phyloP scores from a whole-genome alignment of 2,329 filamentous ascomycete species.

The Monosporascus ibericus region DNA sequence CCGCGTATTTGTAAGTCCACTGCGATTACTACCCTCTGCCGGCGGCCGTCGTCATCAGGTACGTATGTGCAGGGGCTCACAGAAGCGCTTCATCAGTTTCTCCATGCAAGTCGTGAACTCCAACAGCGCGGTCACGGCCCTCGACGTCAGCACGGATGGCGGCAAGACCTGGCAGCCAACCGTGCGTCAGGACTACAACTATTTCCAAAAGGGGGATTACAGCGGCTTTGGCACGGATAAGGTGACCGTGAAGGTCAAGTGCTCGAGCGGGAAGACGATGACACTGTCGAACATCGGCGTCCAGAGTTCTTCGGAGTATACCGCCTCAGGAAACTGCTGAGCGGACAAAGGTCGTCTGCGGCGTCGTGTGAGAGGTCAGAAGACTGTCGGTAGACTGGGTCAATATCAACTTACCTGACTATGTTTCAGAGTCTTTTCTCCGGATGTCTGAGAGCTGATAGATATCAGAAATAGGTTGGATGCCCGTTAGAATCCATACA shows the following conservation, averaged over 20 bases:
- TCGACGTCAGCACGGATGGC: conserved; percentile 57
- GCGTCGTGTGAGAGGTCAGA: no score
- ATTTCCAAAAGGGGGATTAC: conserved; percentile 46
- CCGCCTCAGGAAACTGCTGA: background rate
- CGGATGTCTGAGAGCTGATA: no score
- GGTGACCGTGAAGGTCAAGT: conserved; percentile 52
- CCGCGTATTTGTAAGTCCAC: conserved; percentile 31
- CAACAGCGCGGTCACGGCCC: conserved; percentile 46
- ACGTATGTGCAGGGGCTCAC: background rate
- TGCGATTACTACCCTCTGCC: conserved; percentile 12
- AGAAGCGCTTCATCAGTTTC: conserved; percentile 14
- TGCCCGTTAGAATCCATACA: no score
- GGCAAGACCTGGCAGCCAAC: conserved; percentile 54
- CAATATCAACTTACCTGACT: no score
- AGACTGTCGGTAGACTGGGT: no score
- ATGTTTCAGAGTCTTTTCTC: no score
- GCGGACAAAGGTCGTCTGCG: no score
- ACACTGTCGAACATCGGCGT: conserved; percentile 45
- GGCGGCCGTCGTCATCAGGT: no score
- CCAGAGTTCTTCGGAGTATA: conserved; percentile 2
- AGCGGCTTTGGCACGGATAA: conserved; percentile 48
- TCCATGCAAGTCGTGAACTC: conserved; percentile 60
- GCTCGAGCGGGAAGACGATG: conserved; percentile 42
- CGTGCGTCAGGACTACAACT: conserved; percentile 50
- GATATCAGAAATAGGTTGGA: no score